phyloP scores from a whole-genome alignment of 768 basidiomycete genomes.

The Mycena polygramma region DNA sequence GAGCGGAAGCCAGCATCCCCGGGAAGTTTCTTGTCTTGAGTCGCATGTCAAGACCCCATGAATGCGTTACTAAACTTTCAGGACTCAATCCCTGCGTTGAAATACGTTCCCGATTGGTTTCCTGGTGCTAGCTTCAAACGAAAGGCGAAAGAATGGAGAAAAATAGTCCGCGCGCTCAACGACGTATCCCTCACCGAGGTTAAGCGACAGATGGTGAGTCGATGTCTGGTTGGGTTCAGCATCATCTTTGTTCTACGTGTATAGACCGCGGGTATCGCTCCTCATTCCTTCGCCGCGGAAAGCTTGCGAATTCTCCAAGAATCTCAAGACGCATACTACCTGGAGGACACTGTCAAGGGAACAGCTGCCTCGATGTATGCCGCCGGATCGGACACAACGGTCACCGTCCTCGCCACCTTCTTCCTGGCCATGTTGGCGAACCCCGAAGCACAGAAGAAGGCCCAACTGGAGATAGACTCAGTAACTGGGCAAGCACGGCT shows the following conservation, averaged over 20 bases:
- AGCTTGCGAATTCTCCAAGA: background rate
- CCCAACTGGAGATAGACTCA: slow-evolving; percentile 15
- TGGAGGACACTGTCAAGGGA: background rate
- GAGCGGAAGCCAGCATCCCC: background rate
- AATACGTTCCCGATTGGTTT: slow-evolving; percentile 52
- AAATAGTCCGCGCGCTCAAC: slow-evolving; percentile 50
- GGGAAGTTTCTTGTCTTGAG: too few species aligned
- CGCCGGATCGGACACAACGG: slow-evolving; percentile 49
- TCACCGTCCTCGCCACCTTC: slow-evolving; percentile 49
- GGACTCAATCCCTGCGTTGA: slow-evolving; percentile 30
- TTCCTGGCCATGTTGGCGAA: slow-evolving; percentile 33
- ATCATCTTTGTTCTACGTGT: too few species aligned
- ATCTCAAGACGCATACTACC: slow-evolving; percentile 18
- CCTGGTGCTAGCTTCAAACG: slow-evolving; percentile 61
- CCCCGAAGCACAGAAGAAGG: slow-evolving; percentile 3
- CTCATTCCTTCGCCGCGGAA: too few species aligned
- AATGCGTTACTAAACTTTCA: background rate
- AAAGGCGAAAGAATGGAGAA: slow-evolving; percentile 49
- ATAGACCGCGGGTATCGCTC: too few species aligned
- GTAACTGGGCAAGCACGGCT: slow-evolving; percentile 46
- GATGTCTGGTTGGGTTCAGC: background rate
- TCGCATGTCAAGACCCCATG: background rate
- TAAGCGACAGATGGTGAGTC: slow-evolving; percentile 48
- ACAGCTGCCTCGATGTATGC: slow-evolving; percentile 2
- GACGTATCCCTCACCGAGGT: slow-evolving; percentile 54